Percentiles rank a stretch among this genome's conserved stretches.
phyloP scores from a whole-genome alignment of 1,284 basidiomycete species.

The Melampsora americana region DNA sequence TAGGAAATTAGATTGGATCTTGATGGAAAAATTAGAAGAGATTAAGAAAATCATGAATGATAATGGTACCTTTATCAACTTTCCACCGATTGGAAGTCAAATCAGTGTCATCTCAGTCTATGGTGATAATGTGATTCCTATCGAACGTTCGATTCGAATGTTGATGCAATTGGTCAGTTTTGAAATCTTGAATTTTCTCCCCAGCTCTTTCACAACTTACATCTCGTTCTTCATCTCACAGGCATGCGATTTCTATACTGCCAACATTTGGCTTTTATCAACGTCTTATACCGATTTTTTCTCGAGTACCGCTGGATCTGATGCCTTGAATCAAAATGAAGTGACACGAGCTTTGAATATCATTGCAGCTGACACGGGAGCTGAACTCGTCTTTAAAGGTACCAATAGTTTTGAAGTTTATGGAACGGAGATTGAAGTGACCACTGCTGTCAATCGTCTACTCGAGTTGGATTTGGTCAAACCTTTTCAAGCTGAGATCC shows the following conservation, averaged over 20 bases:
- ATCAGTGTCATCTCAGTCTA: slow-evolving; percentile 89
- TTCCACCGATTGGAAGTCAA: slow-evolving; percentile 83
- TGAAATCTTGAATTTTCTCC: not conserved
- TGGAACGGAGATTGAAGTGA: slow-evolving; percentile 88
- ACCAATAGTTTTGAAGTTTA: slow-evolving; percentile 96
- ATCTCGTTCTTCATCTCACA: slow-evolving; percentile 53
- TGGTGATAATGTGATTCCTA: slow-evolving; percentile 90
- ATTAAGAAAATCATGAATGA: slow-evolving; percentile 88
- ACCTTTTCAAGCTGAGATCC: slow-evolving; percentile 87
- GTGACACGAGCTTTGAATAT: slow-evolving; percentile 81
- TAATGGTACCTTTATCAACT: slow-evolving; percentile 92
- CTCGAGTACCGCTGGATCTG: slow-evolving; percentile 68
- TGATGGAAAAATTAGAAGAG: slow-evolving; percentile 85
- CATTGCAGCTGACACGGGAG: slow-evolving; percentile 76
- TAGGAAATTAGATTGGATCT: slow-evolving; percentile 96
- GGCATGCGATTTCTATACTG: slow-evolving; percentile 94
- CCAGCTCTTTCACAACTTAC: slow-evolving; percentile 40
- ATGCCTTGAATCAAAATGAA: slow-evolving; percentile 74
- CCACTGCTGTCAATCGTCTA: slow-evolving; percentile 73
- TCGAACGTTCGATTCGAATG: slow-evolving; percentile 87
- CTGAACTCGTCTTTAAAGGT: slow-evolving; percentile 85
- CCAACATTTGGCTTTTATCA: slow-evolving; percentile 91
- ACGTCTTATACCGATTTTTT: slow-evolving; percentile 76
- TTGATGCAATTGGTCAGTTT: slow-evolving; percentile 79
- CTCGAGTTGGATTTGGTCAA: slow-evolving; percentile 58